Base-by-base conservation (phyloP, 352 stramenopile species). In the Phytopythium delawarense region DNA sequence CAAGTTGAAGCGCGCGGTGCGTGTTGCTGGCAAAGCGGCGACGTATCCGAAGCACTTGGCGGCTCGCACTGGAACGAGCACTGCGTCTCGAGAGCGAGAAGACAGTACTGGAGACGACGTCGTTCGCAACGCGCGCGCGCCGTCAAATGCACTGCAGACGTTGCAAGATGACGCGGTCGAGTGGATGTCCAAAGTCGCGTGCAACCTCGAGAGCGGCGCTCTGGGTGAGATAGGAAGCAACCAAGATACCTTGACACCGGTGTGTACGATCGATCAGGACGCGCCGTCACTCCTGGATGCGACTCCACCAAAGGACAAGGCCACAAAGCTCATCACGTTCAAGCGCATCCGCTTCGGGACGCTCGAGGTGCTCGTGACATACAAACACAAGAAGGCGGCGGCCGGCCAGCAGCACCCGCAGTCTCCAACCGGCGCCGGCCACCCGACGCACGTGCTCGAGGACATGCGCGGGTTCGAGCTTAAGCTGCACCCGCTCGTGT, bases 381-480 rank as follows among this genome's bases (percentile, higher is more conserved):
- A 92, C 75, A 92, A 89, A 59, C 83, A 91, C 83, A 89, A 88
- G 56, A 84, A 79, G 64, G 74, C 30, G 37, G 55, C 49, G 69
- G 62, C 35, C 40, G 55, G 13, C 32, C 30, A 20, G 63, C 42
- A 50, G 62, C 42, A 50, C 62, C 61, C 57, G 64, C 45, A 37
- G 62, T 58, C 12, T 37, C 57, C 21, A 39, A 69, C 25, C 23
- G 64, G 7, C 57, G 77, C 12, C 52, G 58, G 20, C 35, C 66
- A 4, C 45, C 73, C 23, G 11, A 56, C 25, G 21, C 58, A 88
- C 54, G 63, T 76, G n/a, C 65, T 95, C 0, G 86, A 95, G 75
- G 86, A 95, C 49, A 91, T 95, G 82, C 79, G 84, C 6, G 86
- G 86, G 9, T 91, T 95, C 53, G 79, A 90, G 59, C 70, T 95